Evolutionary conservation across 768 basidiomycete species (phyloP).

Genomic region (Atractiella rhizophila): DNA sequence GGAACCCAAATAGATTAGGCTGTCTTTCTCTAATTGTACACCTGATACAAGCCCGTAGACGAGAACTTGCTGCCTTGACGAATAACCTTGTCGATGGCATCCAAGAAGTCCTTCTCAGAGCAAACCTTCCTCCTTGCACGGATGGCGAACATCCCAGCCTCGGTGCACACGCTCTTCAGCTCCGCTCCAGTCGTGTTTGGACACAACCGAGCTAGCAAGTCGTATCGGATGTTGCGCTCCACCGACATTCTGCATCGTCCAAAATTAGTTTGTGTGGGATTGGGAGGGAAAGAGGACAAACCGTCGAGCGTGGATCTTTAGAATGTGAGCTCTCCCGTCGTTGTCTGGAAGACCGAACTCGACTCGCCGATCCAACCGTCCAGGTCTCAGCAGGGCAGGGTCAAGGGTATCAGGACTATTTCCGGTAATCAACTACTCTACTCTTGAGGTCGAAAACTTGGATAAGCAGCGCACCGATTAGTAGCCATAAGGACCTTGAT

Average conservation of each 20-base stretch:
- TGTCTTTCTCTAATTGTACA: constrained; percentile 1
- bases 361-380: constrained; percentile 84
- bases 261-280: background rate
- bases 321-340: constrained; percentile 86
- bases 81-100: constrained; percentile 95
- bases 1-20: too few relatives aligned
- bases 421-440: background rate
- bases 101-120: constrained; percentile 88
- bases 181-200: constrained; percentile 99
- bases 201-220: constrained; percentile 84
- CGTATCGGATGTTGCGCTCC: constrained; percentile 87
- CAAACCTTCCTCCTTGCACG: constrained; percentile 87
- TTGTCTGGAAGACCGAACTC: constrained; percentile 87
- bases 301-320: constrained; percentile 90
- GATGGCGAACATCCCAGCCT: constrained; percentile 99
- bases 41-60: constrained; percentile 32
- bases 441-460: background rate
- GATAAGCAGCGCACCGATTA: constrained; percentile 39
- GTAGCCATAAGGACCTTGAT: constrained; percentile 99
- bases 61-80: constrained; percentile 95
- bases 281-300: constrained; percentile 7
- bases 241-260: constrained; percentile 59
- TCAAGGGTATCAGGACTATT: constrained; percentile 85
- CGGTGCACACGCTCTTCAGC: constrained; percentile 82
- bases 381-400: constrained; percentile 82